Base-by-base conservation (phyloP, 257 asterid genomes). In the Scutellaria barbata region DNA sequence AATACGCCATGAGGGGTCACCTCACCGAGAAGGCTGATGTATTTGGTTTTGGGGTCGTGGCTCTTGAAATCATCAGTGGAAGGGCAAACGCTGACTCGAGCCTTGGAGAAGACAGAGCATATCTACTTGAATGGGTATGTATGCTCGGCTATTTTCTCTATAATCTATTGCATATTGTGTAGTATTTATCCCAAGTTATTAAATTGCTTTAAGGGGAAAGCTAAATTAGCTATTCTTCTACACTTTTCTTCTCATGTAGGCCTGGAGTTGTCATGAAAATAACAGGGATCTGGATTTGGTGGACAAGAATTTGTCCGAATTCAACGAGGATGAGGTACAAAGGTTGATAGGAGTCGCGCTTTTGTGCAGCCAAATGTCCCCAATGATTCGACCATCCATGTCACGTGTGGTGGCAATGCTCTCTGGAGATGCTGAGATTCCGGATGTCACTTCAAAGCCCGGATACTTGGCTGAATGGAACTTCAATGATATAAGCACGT, bases 1-100 rank as follows among this genome's bases (percentile, higher is more conserved):
- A 87, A 56, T 87, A 87, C 74, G 92, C 92, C 52, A 76, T 87
- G 88, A 85, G 90, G 59, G 93, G 90, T 41, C 86, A 85, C 71
- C 80, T 87, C 9, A 85, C 93, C 0, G 90, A 85, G 70, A 87
- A 87, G 75, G 88, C 79, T 20, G 93, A 85, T 63, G 82, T 83
- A 57, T 87, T 85, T 68, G 74, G 88, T 76, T 87, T 79, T 22
- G 90, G 90, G 74, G 87, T 85, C 42, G 88, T 85, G n/a, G 84
- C 87, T 57, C 83, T 87, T 12, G 93, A 85, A 65, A 77, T 87
- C 6, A 53, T 85, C 78, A 83, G 93, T 16, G 90, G 93, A 73
- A 81, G 92, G 72, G 68, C 87, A 0, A 87, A 87, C 62, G 76
- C 88, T 52, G 88, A 87, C 79, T 39, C 84, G 20, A 83, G 57